Evolutionary conservation across 164 flowering plant species (phyloP).

Genomic region (Annona cherimola): DNA sequence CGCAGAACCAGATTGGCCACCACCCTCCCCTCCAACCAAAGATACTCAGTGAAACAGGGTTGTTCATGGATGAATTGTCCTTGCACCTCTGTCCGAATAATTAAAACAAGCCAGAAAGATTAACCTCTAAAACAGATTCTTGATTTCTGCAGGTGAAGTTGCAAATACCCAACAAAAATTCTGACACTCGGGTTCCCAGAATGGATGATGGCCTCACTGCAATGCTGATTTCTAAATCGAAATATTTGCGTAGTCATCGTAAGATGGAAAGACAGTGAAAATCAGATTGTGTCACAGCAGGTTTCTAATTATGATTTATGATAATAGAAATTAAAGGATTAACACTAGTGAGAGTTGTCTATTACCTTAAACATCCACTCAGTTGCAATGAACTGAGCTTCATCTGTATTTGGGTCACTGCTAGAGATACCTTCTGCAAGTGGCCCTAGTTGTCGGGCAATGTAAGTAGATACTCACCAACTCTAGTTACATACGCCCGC

Average conservation of each 20-base stretch:
- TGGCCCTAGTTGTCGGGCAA: constrained; percentile 98
- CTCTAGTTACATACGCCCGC: constrained; percentile 79
- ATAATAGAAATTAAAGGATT: background rate
- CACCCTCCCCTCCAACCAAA: background rate
- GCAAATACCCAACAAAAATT: background rate
- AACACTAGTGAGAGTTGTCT: background rate
- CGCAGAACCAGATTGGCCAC: background rate
- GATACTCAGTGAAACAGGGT: background rate
- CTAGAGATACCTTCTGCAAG: constrained; percentile 86
- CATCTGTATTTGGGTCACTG: constrained; percentile 68
- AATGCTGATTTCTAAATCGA: too few relatives aligned
- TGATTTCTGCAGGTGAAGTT: background rate
- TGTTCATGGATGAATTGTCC: too few relatives aligned
- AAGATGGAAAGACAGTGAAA: background rate
- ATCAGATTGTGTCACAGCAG: too few relatives aligned
- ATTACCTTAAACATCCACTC: constrained; percentile 99
- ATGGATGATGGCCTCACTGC: background rate
- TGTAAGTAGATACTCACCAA: constrained; percentile 97
- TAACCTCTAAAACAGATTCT: background rate
- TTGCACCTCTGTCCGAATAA: too few relatives aligned
- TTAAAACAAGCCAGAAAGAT: background rate
- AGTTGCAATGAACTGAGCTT: constrained; percentile 94
- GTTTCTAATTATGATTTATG: too few relatives aligned
- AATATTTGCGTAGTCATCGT: background rate
- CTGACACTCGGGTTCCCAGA: background rate